A percentile compares a stretch with the other conserved stretches of the same genome.
phyloP scores from a whole-genome alignment of 2,329 filamentous ascomycete species.

The Microcera coccophila region DNA sequence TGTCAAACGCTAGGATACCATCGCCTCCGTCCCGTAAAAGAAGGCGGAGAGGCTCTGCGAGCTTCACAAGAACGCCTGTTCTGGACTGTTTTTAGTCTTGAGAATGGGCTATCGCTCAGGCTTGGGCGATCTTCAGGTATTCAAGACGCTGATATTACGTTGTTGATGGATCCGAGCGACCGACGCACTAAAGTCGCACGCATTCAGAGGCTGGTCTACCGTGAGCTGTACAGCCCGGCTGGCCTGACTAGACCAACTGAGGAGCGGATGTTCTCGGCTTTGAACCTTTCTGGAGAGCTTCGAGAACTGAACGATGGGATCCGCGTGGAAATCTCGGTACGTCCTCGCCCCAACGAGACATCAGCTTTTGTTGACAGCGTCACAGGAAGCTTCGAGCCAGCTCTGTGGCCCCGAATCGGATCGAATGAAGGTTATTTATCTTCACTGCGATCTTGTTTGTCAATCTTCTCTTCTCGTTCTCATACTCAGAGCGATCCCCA shows the following conservation, averaged over 20 bases:
- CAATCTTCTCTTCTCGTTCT: conserved; percentile 33
- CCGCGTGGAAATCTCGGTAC: conserved; percentile 10
- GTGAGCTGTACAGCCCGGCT: conserved; percentile 32
- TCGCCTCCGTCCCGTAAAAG: conserved; percentile 1
- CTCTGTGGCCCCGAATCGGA: conserved; percentile 6
- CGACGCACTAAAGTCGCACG: conserved; percentile 15
- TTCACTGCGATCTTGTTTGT: conserved; percentile 33
- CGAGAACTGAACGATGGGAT: conserved; percentile 11
- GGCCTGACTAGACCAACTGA: not conserved
- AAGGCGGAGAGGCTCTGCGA: not conserved
- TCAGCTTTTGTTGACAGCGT: not conserved
- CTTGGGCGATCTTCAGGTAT: conserved; percentile 33
- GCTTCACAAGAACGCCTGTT: conserved; percentile 21
- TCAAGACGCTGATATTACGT: conserved; percentile 30
- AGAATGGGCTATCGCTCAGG: conserved; percentile 35
- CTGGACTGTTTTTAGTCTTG: conserved; percentile 34
- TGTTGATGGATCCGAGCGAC: conserved; percentile 13
- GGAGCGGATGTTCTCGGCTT: not conserved
- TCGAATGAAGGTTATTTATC: conserved; percentile 28
- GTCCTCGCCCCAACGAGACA: not conserved
- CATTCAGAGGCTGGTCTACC: conserved; percentile 32
- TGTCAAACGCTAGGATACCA: conserved; percentile 35
- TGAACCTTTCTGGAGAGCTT: conserved; percentile 6
- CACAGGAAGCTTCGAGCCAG: conserved; percentile 6
- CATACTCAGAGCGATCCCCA: conserved; percentile 29